Evolutionary conservation across 2,329 filamentous ascomycete species (phyloP).

Genomic region (Ceratocystis alfenasii): DNA sequence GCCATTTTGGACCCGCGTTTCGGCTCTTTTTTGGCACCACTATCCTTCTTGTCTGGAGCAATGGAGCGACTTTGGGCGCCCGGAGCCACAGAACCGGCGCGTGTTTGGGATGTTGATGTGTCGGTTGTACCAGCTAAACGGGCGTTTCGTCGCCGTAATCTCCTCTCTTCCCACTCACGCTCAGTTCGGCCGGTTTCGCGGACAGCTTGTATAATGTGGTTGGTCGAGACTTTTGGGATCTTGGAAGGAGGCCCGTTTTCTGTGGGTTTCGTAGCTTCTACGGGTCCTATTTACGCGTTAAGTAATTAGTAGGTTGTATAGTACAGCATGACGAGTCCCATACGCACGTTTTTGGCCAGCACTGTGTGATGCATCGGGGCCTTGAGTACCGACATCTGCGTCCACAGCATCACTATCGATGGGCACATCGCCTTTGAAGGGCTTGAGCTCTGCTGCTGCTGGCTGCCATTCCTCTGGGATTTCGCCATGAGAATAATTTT

Average conservation of each 20-base stretch:
- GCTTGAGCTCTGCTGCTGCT: constrained; percentile 47
- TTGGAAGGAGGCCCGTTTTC: constrained; percentile 31
- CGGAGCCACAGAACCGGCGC: constrained; percentile 45
- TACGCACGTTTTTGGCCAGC: constrained; percentile 20
- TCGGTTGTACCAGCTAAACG: constrained; percentile 47
- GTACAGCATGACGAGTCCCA: too few relatives aligned
- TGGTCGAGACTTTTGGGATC: constrained; percentile 40
- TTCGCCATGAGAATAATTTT: constrained; percentile 66
- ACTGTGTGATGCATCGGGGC: not conserved
- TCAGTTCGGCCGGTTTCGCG: constrained; percentile 54
- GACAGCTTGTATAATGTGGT: constrained; percentile 40
- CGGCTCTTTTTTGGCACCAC: constrained; percentile 75
- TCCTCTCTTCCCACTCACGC: constrained; percentile 59
- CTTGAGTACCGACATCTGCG: not conserved
- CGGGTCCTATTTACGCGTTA: constrained; percentile 23
- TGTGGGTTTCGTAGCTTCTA: constrained; percentile 19
- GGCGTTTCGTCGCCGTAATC: constrained; percentile 54
- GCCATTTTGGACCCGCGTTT: constrained; percentile 63
- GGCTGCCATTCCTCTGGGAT: constrained; percentile 66
- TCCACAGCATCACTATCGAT: not conserved
- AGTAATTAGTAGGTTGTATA: not conserved
- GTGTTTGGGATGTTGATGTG: constrained; percentile 37
- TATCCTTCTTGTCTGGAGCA: constrained; percentile 55
- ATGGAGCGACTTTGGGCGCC: constrained; percentile 47
- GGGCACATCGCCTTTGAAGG: constrained; percentile 24